phyloP scores from a whole-genome alignment of 1,139 yeast genomes.

The Pichia inconspicua region DNA sequence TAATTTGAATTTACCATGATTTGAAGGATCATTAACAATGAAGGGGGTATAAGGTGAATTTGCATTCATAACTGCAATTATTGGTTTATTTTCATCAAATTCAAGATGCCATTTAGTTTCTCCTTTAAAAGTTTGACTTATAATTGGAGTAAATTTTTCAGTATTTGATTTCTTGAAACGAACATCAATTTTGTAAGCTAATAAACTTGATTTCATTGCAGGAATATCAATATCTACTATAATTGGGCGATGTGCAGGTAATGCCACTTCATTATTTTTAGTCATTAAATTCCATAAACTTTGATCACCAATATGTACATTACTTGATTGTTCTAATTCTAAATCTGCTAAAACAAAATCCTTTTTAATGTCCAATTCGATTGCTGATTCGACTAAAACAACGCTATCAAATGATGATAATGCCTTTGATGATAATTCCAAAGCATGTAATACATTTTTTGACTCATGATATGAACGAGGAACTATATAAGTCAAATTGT shows the following conservation, averaged over 20 bases:
- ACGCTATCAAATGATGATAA: slow-evolving; percentile 40
- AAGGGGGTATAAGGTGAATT: slow-evolving; percentile 73
- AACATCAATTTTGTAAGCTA: slow-evolving; percentile 42
- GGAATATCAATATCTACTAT: slow-evolving; percentile 42
- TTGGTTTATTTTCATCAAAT: slow-evolving; percentile 29
- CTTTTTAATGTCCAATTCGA: slow-evolving; percentile 23
- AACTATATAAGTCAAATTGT: slow-evolving; percentile 30
- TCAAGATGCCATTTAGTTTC: slow-evolving; percentile 75
- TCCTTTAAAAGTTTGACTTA: slow-evolving; percentile 59
- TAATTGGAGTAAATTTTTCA: slow-evolving; percentile 47
- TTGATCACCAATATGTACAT: slow-evolving; percentile 27
- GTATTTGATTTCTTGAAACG: slow-evolving; percentile 24
- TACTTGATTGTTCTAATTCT: slow-evolving; percentile 23
- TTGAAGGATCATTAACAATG: slow-evolving; percentile 21
- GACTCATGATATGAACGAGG: slow-evolving; percentile 39
- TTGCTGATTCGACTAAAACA: slow-evolving; percentile 35
- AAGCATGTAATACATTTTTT: slow-evolving; percentile 43
- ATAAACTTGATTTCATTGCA: slow-evolving; percentile 54
- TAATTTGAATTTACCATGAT: slow-evolving; percentile 35
- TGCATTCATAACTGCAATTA: slow-evolving; percentile 54
- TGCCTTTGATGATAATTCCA: slow-evolving; percentile 33
- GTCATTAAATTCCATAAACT: slow-evolving; percentile 32
- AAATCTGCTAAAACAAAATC: slow-evolving; percentile 37
- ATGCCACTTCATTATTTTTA: slow-evolving; percentile 33
- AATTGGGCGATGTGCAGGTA: slow-evolving; percentile 42